Evolutionary conservation across 177 flowering plant species (phyloP).

Genomic region (Tripterygium wilfordii): DNA sequence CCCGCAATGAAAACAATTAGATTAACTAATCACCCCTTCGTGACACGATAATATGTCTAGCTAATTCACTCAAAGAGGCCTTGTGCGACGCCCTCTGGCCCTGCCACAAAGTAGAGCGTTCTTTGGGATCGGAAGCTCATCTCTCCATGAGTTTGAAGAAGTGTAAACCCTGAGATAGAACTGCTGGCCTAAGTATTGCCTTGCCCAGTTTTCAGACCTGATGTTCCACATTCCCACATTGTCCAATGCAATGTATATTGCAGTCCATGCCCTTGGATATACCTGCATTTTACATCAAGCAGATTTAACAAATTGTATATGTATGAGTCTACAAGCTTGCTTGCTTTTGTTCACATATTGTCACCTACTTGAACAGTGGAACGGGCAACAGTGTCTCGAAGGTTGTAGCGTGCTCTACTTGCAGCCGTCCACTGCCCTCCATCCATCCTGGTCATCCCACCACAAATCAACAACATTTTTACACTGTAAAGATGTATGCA

Average conservation of each 20-base stretch:
- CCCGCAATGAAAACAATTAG: no score
- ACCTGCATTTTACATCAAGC: conserved; percentile 43
- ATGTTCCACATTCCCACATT: conserved; percentile 99
- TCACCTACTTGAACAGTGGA: conserved; percentile 82
- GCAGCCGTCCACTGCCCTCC: conserved; percentile 71
- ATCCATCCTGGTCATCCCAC: conserved; percentile 46
- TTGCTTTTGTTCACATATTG: no score
- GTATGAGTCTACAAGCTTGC: no score
- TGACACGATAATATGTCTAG: conserved; percentile 22
- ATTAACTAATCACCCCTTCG: conserved; percentile 27
- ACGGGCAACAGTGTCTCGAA: conserved; percentile 64
- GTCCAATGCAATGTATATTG: conserved; percentile 86
- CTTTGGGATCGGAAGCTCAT: conserved; percentile 77
- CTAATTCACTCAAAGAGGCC: conserved; percentile 40
- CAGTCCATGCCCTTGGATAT: conserved; percentile 94
- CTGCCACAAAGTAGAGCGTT: conserved; percentile 91
- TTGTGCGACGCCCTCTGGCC: conserved; percentile 68
- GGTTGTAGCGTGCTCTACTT: conserved; percentile 48
- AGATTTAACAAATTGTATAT: no score
- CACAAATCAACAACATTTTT: neutral
- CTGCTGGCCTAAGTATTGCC: conserved; percentile 94
- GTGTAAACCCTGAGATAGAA: conserved; percentile 88
- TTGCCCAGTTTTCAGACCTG: conserved; percentile 89
- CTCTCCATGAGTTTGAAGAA: conserved; percentile 64
- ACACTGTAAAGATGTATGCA: neutral